These are phyloP conservation scores for Beauveria asiatica DNA, from an alignment of 2,329 filamentous ascomycete genomes.

Conservation along the genomic window DNA sequence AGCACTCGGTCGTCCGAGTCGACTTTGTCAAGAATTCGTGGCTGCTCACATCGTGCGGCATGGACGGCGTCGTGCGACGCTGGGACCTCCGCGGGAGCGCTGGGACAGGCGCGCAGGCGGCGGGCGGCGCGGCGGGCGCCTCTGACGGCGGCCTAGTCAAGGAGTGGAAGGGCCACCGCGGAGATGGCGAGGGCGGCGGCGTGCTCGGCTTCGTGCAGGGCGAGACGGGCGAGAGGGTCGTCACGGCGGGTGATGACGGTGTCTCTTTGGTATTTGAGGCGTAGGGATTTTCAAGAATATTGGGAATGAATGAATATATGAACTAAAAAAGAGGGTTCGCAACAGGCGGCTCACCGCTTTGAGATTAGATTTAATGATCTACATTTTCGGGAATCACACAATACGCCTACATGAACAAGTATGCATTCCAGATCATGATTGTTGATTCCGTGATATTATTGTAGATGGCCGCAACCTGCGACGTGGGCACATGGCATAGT, in stretches of 20 bases:
- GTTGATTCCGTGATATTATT: neutral
- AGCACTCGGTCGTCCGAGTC: slow-evolving; percentile 85
- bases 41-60: slow-evolving; percentile 78
- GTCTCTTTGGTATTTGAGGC: slow-evolving; percentile 60
- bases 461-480: no score
- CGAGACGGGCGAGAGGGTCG: slow-evolving; percentile 60
- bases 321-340: neutral
- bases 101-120: slow-evolving; percentile 20
- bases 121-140: slow-evolving; percentile 18
- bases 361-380: neutral
- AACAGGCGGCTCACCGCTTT: no score
- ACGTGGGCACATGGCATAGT: neutral
- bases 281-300: slow-evolving; percentile 18
- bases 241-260: slow-evolving; percentile 87
- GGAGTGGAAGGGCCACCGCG: slow-evolving; percentile 86
- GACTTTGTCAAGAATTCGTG: slow-evolving; percentile 66
- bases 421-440: neutral
- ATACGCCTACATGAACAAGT: neutral
- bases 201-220: slow-evolving; percentile 87
- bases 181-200: slow-evolving; percentile 78
- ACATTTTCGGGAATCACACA: neutral
- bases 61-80: slow-evolving; percentile 82
- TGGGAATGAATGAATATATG: neutral
- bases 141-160: slow-evolving; percentile 60
- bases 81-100: slow-evolving; percentile 67